Base-by-base conservation (phyloP, 139 green algal genomes). In the Cymbomonas tetramitiformis region DNA sequence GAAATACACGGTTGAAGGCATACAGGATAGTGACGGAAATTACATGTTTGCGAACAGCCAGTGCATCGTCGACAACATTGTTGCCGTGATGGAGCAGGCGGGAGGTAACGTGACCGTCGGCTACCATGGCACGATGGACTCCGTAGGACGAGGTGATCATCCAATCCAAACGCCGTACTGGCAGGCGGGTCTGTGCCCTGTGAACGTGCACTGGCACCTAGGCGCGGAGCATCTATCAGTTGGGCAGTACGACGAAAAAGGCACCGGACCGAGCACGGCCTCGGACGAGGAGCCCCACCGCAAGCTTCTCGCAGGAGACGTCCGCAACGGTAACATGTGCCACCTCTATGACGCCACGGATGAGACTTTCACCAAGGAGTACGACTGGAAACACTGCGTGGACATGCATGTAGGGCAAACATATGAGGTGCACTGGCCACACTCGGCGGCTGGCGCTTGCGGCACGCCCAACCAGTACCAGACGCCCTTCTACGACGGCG, bases 201-300 rank as follows among this genome's bases (percentile, higher is more conserved):
- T 62, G 3, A 62, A 62, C 38, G 55, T 62, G 31, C 55, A 62
- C 55, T 62, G 55, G 55, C 55, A 62, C 38, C 25, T 53, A 10
- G 55, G 55, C 36, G 55, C 55, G 7, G 55, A 62, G 40, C 55
- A 62, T 30, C 38, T 62, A 23, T 54, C 38, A 15, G 25, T 34
- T 29, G 55, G 55, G 25, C 1, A 62, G 55, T 62, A 62, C 55
- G 55, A 62, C 55, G 38, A 40, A 26, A 25, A 1, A 1, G 55
- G 38, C 34, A 62, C 19, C 2, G 55, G 38, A 2, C 55, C 55
- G 8, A 9, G 26, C 24, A 5, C 9, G 28, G n/a, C n/a, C n/a
- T n/a, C n/a, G n/a, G n/a, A n/a, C n/a, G n/a, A n/a, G n/a, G 5
- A 8, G 5, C n/a, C 8, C 31, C 18, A 34, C 23, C 55, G 49